Evolutionary conservation across 163 green algal species (phyloP), one percentile per base, ranked within the genome.

Genomic region (Chlorella variabilis): DNA sequence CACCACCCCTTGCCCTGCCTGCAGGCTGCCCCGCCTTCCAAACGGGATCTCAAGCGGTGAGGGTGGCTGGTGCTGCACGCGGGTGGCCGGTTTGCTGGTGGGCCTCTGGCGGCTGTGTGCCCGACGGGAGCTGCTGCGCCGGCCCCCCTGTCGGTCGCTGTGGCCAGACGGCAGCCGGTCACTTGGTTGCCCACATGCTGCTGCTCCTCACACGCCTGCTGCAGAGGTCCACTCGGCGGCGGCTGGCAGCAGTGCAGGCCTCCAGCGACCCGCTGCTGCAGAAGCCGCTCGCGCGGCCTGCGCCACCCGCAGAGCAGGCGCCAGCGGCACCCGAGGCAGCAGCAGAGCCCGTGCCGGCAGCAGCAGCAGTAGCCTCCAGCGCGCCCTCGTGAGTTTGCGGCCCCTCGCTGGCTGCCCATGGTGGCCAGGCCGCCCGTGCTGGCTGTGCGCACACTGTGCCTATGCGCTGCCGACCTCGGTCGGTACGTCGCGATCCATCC

Each of bases 181-280:
- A n/a, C n/a, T n/a, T n/a, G n/a, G n/a, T n/a, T n/a, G n/a, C n/a
- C n/a, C n/a, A n/a, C n/a, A n/a, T n/a, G n/a, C 23, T 62, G 54
- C 20, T 62, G 54, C 25, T 62, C 9, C 15, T 31, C 15, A 23
- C 69, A 7, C 29, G 17, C 23, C 5, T 29, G 2, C 58, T 71
- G 75, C 75, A 81, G 75, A 58, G 71, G 61, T 62, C 41, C 29
- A 6, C 45, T 18, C 59, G 38, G 4, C 70, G 59, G 56, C 45
- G 54, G 15, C 34, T 67, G 42, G 58, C 58, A 29, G 59, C 49
- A 18, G 81, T 71, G 27, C 75, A 79, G 74, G 75, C 71, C 9
- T 71, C 71, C 18, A 80, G 65, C 51, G 82, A 87, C 73, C 75
- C 74, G 62, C 51, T 81, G 66, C 82, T 83, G 49, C 63, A 81